Base-by-base conservation (phyloP, 2,329 filamentous ascomycete genomes). In the Colletotrichum acutatum region DNA sequence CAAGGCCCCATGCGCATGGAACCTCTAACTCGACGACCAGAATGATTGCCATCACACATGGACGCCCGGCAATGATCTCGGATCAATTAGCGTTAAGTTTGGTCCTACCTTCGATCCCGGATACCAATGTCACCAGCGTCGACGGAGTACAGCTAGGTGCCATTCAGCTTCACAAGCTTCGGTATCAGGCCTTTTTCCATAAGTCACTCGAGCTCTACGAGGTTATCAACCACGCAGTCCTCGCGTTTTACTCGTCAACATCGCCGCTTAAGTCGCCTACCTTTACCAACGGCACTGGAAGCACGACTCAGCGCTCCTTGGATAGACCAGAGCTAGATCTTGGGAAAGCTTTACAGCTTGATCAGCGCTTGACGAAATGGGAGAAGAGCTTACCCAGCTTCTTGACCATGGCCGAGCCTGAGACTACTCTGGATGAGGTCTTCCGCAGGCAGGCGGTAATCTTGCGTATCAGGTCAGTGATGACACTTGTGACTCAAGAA, bases 151-250 rank as follows among this genome's bases (percentile, higher is more conserved):
- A 42, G 12, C 32, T 28, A 1, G 32, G 53, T 22, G 60, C 22
- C 1, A 53, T 28, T 6, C 28, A 56, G 1, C 8, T 62, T 57
- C 66, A 66, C 22, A 28, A 46, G 5, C 68, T 70, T 2, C 54
- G 70, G 26, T 72, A 72, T 19, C 70, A 70, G 9, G 66, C 79
- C 8, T 83, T 83, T 68, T 82, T 83, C 30, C 78, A 81, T 7
- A 79, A 82, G 52, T 81, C 81, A 0, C 76, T 83, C 4, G 78
- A 80, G 42, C 74, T 84, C 0, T 83, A 83, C n/a, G 82, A 83
- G 42, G 81, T 84, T 16, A 82, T 80, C 6, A 79, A 83, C 11
- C 77, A 77, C 11, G 78, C 78, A 0, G 80, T 81, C 49, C 71
- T 77, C 5, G 77, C 76, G 0, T 76, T 82, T 2, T 82, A 82